Evolutionary conservation across 2,329 filamentous ascomycete genomes (phyloP), one percentile per base, ranked within the genome.

Genomic region (Claviceps sp.): DNA sequence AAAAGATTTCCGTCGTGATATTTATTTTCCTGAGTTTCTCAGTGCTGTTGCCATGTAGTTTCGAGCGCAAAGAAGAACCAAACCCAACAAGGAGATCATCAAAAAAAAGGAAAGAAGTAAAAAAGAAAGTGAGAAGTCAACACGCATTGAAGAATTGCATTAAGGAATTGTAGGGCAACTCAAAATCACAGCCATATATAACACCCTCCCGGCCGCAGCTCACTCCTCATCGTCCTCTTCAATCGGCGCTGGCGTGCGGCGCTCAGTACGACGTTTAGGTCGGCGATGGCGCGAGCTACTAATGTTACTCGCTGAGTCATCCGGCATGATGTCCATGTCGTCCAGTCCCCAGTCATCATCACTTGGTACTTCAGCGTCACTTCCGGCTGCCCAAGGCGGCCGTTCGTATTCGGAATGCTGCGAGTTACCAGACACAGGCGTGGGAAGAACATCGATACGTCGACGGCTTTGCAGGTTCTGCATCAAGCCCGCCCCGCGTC

Each of bases 261-360:
- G 73, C 67, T 87, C 82, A 56, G 77, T 79, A 59, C 81, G 76
- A 61, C 82, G 72, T 72, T 84, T 86, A 43, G 79, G 83, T 61
- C 81, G 73, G 58, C 82, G 74, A 61, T 84, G 75, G 59, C 84
- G 68, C 50, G 82, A 84, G 62, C 82, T 86, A 62, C 80, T 84
- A 54, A 91, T 86, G 63, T 90, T 89, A 67, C 85, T 89, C 24
- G 86, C 86, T 51, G 79, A 85, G 65, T 91, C 86, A 61, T 91
- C 86, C 0, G 86, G 86, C 58, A 82, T 82, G 48, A 91, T 72
- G 59, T 81, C 78, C 45, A 73, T 72, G 53, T 79, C 74, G 51
- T 82, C 78, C 47, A 74, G 72, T 18, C 71, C 72, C 71, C 78
- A 78, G 52, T 82, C 79, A 50, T 76, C 77, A 55, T 82, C 78